Conservation (phyloP, 2,329 filamentous ascomycete species). For the Verticillium albo-atrum region DNA sequence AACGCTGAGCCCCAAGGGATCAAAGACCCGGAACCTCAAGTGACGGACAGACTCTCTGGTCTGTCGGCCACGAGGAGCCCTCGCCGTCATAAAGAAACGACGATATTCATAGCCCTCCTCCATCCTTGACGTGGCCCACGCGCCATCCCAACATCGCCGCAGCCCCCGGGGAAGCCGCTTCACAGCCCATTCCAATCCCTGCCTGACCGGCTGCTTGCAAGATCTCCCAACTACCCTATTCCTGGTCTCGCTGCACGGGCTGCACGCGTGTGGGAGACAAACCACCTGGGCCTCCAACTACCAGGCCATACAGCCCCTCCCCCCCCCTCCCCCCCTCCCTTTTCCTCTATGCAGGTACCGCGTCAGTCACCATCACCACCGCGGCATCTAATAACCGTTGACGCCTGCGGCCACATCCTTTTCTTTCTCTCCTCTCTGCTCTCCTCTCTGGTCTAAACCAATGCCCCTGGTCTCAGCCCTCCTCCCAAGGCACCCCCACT, state of each 20-base stretch:
- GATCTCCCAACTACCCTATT: not conserved
- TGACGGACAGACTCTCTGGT: not conserved
- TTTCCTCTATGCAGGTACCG: not conserved
- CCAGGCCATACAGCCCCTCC: not conserved
- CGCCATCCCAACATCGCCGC: not conserved
- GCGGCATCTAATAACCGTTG: constrained; percentile 1
- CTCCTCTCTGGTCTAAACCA: not conserved
- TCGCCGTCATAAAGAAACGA: not conserved
- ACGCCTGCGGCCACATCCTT: not conserved
- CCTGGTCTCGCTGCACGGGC: not conserved
- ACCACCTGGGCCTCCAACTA: not conserved
- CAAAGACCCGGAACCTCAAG: not conserved
- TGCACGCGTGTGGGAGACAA: constrained; percentile 2
- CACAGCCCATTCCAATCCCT: not conserved
- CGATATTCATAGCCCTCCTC: not conserved
- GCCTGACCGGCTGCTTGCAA: not conserved
- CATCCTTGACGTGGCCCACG: not conserved
- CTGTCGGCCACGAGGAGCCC: not conserved
- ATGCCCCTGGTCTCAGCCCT: not conserved
- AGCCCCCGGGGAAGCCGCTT: not conserved
- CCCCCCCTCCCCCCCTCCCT: not conserved
- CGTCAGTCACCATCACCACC: not conserved
- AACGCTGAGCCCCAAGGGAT: not conserved
- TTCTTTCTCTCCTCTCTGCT: not conserved
- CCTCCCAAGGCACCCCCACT: not conserved